phyloP scores from a whole-genome alignment of 176 grass and related monocot species.

The Secale cereale region DNA sequence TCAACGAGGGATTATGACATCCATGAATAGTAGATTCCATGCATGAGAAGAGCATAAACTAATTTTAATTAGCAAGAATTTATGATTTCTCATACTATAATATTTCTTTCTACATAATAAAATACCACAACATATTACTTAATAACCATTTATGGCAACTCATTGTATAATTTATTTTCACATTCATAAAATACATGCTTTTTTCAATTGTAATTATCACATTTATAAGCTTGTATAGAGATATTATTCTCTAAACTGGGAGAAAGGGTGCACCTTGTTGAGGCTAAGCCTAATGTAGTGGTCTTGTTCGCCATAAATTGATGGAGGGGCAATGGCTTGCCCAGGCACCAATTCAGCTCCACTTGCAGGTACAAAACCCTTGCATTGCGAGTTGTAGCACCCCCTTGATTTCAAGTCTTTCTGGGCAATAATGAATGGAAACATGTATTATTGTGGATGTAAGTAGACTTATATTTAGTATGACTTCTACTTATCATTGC shows the following conservation, averaged over 20 bases:
- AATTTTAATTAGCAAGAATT: not conserved
- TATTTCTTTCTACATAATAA: not conserved
- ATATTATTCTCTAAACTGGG: not conserved
- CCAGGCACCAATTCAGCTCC: conserved; percentile 26
- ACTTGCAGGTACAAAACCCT: conserved; percentile 34
- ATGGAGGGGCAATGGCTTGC: conserved; percentile 24
- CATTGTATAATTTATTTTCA: not conserved
- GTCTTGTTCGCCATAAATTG: not conserved
- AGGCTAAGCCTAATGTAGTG: conserved; percentile 31
- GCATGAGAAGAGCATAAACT: not conserved
- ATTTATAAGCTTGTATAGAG: not conserved
- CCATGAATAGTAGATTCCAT: not conserved
- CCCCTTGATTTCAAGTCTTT: not conserved
- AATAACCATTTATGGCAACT: not conserved
- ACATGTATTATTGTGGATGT: not conserved
- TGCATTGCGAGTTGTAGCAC: conserved; percentile 26
- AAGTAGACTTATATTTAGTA: not conserved
- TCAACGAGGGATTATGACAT: not conserved
- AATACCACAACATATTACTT: not conserved
- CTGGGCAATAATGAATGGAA: not conserved
- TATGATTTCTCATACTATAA: not conserved
- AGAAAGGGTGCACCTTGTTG: not conserved
- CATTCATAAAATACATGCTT: not conserved
- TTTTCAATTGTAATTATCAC: too few species aligned
- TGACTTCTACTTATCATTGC: too few species aligned